Base-by-base conservation (phyloP, 257 asterid species). In the Primulina tabacum region DNA sequence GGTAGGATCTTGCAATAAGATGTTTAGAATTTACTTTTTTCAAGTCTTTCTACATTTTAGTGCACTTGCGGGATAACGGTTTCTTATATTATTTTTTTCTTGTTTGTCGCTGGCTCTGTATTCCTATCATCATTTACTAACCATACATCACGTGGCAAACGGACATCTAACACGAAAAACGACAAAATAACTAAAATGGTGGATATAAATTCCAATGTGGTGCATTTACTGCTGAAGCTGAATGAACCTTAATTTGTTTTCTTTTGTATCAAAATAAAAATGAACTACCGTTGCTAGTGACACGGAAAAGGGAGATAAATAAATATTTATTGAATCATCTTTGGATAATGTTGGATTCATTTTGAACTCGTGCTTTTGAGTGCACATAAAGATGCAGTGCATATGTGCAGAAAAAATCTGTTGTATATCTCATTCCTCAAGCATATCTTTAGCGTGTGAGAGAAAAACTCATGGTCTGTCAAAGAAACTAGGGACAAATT, bases 101-200 rank as follows among this genome's bases (percentile, higher is more conserved):
- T 30, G 30, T 28, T 16, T 65, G 37, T 55, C 52, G 26, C 60
- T 16, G 10, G 30, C 30, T 63, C 57, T 55, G 26, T 28, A 20
- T 21, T 67, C 64, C 38, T 40, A 38, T 68, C 63, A 59, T 47
- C 52, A 76, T 17, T 72, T 62, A 17, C 18, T 30, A 24, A 60
- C 58, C 67, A 61, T 37, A 5, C 55, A 32, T 61, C 71, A 73
- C 61, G 70, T 73, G 70, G 50, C 55, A 32, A 62, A 67, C 55
- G 18, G 32, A 60, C 60, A 24, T 53, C 16, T 35, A 18, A 43
- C 35, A 53, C 26, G 57, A 71, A 33, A 73, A 35, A 53, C 26
- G 35, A 18, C 26, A 16, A n/a, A 24, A 59, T 69, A 50, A 57
- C 58, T 63, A n/a, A 67, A 67, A 62, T 16, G 40, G 34, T 8